These are phyloP conservation scores for Leishmania lainsoni DNA, from an alignment of 208 protist species.

Conservation along the genomic window DNA sequence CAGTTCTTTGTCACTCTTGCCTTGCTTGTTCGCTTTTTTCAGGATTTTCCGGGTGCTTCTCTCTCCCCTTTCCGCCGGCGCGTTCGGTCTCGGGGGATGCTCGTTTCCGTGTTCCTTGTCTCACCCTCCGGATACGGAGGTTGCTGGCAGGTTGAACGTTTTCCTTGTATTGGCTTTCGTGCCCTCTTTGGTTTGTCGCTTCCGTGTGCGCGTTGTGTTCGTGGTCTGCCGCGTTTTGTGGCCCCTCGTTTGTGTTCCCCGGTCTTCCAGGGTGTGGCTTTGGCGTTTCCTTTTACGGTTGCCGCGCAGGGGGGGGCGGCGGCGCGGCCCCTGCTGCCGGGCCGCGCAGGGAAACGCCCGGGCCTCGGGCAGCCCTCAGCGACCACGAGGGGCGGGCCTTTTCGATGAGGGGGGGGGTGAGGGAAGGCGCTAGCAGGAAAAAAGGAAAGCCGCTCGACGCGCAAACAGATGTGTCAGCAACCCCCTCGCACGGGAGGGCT, in stretches of 20 bases:
- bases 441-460: not conserved
- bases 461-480: not conserved
- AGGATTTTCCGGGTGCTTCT: too few species aligned
- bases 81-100: too few species aligned
- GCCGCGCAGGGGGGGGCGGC: too few species aligned
- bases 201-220: not conserved
- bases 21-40: too few species aligned
- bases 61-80: too few species aligned
- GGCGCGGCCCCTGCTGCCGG: too few species aligned
- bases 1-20: too few species aligned
- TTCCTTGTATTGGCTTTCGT: not conserved
- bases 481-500: not conserved
- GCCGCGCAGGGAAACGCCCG: too few species aligned
- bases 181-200: not conserved
- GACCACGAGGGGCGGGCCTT: too few species aligned
- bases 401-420: not conserved
- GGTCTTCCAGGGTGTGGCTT: not conserved
- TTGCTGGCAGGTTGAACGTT: rapidly evolving
- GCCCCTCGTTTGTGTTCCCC: not conserved
- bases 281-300: not conserved
- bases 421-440: not conserved
- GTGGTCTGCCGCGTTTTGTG: not conserved
- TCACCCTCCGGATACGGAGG: too few species aligned
- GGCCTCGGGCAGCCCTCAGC: too few species aligned
- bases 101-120: too few species aligned